Evolutionary conservation across 1,284 basidiomycete species (phyloP), one percentile per base, ranked within the genome.

Genomic region (Inonotus hispidus): DNA sequence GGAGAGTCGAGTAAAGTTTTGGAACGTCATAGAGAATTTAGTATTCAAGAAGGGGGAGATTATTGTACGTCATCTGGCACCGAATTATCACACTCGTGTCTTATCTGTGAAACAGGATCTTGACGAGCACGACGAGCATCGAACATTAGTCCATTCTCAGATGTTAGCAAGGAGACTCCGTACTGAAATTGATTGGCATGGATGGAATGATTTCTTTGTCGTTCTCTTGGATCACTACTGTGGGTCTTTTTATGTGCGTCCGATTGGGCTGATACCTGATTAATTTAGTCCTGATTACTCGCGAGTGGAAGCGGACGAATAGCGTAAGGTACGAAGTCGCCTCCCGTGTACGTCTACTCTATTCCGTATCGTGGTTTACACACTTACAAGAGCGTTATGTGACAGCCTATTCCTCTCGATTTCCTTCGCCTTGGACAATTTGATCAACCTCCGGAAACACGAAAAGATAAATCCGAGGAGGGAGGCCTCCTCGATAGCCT

Each of bases 1-100:
- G 0, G 90, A 93, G 70, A 81, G 82, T 63, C 92, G 92, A 70
- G 91, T 92, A 64, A 91, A 90, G 69, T 86, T 91, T 63, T 90
- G 87, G 86, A 83, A 78, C 58, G 73, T 93, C 1, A 84, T 83
- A 64, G 90, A 93, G 73, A 87, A 82, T 66, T 70, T 94, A 59
- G 72, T 82, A 11, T 91, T 84, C 68, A 82, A 83, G 68, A 84
- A 80, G 63, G 91, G 88, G 39, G 92, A 93, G 71, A 84, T 93
- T 25, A 85, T 92, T 43, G 91, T 92, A 69, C 1, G 50, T 8
- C 3, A 2, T 32, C 27, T 53, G 21, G 10, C n/a, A 8, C 50
- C 35, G 16, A 23, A 1, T 2, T 10, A 52, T 5, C 4, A 14
- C 6, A 46, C 8, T 11, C 6, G 16, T 6, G 23, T 16, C 37